Evolutionary conservation across 2,329 filamentous ascomycete species (phyloP).

Genomic region (Dothistroma pini): DNA sequence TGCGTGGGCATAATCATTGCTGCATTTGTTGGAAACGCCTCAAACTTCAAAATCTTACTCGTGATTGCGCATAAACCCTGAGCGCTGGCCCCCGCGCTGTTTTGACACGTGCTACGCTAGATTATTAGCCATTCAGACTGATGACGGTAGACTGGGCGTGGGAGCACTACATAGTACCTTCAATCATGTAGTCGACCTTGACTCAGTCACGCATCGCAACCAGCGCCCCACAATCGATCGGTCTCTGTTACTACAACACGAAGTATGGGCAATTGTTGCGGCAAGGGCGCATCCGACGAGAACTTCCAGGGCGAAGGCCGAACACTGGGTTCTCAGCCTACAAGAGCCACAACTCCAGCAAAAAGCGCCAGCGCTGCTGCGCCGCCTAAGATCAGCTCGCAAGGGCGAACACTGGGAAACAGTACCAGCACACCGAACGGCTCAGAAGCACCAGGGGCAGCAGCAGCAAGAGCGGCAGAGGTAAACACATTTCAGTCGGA

Average conservation of each 20-base stretch:
- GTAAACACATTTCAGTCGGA: slow-evolving; percentile 45
- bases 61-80: background rate
- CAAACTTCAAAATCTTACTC: background rate
- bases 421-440: slow-evolving; percentile 32
- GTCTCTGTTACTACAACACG: slow-evolving; percentile 8
- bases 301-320: slow-evolving; percentile 71
- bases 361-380: slow-evolving; percentile 37
- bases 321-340: slow-evolving; percentile 58
- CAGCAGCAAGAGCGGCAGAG: slow-evolving; percentile 80
- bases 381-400: slow-evolving; percentile 48
- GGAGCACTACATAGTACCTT: background rate
- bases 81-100: background rate
- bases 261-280: slow-evolving; percentile 82
- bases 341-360: slow-evolving; percentile 42
- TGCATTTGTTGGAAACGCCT: background rate
- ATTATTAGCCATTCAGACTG: too few relatives aligned
- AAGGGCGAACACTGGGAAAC: slow-evolving; percentile 61
- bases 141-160: background rate
- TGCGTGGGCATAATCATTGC: background rate
- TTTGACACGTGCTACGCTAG: background rate
- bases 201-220: background rate
- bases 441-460: slow-evolving; percentile 59
- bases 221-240: background rate
- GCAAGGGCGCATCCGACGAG: slow-evolving; percentile 58
- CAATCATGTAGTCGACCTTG: background rate